Base-by-base conservation (phyloP, 176 grass and related monocot genomes). In the Pontederia paniculata region DNA sequence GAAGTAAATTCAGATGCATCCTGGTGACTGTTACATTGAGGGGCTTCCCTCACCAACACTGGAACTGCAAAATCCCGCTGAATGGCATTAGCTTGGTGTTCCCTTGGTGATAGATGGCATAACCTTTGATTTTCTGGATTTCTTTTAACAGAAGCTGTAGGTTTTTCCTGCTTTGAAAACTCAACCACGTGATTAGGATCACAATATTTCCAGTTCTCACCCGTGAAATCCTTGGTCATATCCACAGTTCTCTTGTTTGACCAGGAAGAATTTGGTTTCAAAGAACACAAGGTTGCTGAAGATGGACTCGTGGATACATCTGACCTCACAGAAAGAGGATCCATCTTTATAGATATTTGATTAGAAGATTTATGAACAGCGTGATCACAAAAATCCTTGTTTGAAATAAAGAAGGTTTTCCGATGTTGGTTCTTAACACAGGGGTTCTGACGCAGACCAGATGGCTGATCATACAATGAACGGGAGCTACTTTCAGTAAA, bases 71-170 rank as follows among this genome's bases (percentile, higher is more conserved):
- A 52, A 80, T 81, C 68, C 77, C 76, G 63, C 74, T 62, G 69
- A 55, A 65, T 71, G 69, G 52, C 84, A 47, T 70, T 73, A 57
- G 54, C 71, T 75, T 70, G 42, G 45, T 62, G 68, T 28, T 82
- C 63, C 55, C 21, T 52, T 78, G 77, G 64, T 68, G 82, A 72
- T 58, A 82, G 73, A 71, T 68, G 84, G 51, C 91, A 87, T 57
- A 67, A 60, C 66, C 55, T 79, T 58, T 68, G 74, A 76, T 83
- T 76, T 5, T 84, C 65, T 14, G 17, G 67, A 23, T 31, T 70
- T n/a, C 46, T 65, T 87, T 79, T 71, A 58, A 63, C 20, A 74
- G 63, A 77, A 68, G 43, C 51, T 17, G 76, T 73, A 56, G 48
- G 69, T 58, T 56, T 77, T 84, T 73, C 79, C 47, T 77, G 80